These are phyloP conservation scores for Diaporthe eres DNA, from an alignment of 2,329 filamentous ascomycete genomes.

Conservation along the genomic window DNA sequence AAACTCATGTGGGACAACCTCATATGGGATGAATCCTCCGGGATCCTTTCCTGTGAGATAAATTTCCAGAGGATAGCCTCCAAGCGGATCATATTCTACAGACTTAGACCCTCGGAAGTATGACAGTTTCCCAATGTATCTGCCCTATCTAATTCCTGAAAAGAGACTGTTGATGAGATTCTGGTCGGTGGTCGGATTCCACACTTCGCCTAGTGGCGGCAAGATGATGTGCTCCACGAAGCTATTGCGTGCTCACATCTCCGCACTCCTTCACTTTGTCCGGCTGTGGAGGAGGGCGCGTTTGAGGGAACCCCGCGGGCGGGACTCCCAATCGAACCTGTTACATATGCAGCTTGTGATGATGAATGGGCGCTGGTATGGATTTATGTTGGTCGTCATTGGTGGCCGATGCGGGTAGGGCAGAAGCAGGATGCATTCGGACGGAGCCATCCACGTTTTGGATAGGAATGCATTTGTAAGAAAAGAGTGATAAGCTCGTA, in stretches of 20 bases:
- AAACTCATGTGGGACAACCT: too few species aligned
- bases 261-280: slow-evolving; percentile 11
- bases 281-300: background rate
- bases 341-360: background rate
- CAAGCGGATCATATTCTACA: too few species aligned
- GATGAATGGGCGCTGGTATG: slow-evolving; percentile 5
- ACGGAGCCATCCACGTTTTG: background rate
- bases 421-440: background rate
- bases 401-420: slow-evolving; percentile 9
- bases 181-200: background rate
- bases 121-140: too few species aligned
- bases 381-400: background rate
- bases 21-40: too few species aligned
- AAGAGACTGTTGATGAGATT: background rate
- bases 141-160: background rate
- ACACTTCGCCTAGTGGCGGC: background rate
- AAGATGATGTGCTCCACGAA: slow-evolving; percentile 40
- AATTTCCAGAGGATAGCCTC: too few species aligned
- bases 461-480: slow-evolving; percentile 16
- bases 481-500: slow-evolving; percentile 16
- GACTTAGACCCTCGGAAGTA: too few species aligned
- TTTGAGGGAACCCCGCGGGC: background rate
- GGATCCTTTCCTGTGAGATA: too few species aligned
- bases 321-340: background rate
- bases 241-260: slow-evolving; percentile 36